Conservation (phyloP, 495 filamentous ascomycete species). For the Penicillium psychrofluorescens region DNA sequence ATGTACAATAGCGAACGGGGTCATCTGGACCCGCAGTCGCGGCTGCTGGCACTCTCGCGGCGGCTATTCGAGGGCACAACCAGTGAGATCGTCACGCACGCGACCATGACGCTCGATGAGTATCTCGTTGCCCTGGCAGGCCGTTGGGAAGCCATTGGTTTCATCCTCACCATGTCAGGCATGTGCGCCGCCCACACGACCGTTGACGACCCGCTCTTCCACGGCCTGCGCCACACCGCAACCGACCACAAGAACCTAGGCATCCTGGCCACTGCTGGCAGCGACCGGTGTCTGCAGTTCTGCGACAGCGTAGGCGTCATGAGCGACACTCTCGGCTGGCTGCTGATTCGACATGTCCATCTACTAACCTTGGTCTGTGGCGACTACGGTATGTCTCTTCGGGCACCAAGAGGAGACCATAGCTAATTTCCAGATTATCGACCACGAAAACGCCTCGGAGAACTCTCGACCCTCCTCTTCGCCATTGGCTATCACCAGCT, state of each 20-base stretch:
- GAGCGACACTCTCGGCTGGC: not conserved
- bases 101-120: conserved; percentile 1
- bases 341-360: not conserved
- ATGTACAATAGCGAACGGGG: no score
- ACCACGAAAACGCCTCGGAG: conserved; percentile 7
- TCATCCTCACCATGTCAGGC: conserved; percentile 2
- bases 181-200: not conserved
- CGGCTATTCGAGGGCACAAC: no score
- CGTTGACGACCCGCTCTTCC: conserved; percentile 5
- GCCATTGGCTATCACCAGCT: conserved; percentile 43
- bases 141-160: conserved; percentile 5
- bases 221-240: not conserved
- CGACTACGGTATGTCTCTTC: not conserved
- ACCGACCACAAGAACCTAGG: not conserved
- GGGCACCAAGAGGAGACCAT: not conserved
- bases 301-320: not conserved
- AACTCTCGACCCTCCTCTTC: conserved; percentile 7
- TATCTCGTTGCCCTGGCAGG: conserved; percentile 3
- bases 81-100: not conserved
- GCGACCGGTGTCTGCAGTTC: not conserved
- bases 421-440: conserved; percentile 2
- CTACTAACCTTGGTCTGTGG: not conserved
- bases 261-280: not conserved
- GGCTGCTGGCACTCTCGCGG: no score
- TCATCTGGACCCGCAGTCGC: no score